Evolutionary conservation across 2,329 filamentous ascomycete genomes (phyloP).

Genomic region (Exophiala dermatitidis): DNA sequence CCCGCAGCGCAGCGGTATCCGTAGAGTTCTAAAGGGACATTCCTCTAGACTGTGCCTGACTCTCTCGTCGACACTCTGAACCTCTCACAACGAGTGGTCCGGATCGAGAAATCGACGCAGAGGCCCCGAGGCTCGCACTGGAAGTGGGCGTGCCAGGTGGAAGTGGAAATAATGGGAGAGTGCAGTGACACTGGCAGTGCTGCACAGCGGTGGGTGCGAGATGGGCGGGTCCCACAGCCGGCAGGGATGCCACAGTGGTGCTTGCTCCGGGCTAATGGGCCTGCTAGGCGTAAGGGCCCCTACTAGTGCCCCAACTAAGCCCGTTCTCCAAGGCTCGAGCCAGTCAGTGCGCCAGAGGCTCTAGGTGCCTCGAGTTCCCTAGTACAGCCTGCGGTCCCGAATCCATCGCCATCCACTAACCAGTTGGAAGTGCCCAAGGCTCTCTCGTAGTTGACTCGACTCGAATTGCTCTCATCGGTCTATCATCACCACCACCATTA

Average conservation of each 20-base stretch:
- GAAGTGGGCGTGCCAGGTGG: neutral
- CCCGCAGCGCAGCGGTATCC: neutral
- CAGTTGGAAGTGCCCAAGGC: neutral
- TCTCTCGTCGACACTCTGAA: neutral
- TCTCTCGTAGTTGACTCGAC: neutral
- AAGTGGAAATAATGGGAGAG: neutral
- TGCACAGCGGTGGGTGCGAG: neutral
- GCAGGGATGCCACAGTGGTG: neutral
- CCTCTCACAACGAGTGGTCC: neutral
- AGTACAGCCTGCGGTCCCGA: neutral
- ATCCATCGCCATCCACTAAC: neutral
- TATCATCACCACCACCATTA: conserved; percentile 1
- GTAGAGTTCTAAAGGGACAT: neutral
- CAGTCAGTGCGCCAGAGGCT: neutral
- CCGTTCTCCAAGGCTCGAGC: neutral
- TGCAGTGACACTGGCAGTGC: neutral
- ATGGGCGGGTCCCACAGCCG: neutral
- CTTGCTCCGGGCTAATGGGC: conserved; percentile 1
- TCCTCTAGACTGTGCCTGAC: neutral
- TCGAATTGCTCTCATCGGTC: neutral
- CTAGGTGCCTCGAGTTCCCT: neutral
- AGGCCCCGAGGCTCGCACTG: neutral
- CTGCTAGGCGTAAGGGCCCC: neutral
- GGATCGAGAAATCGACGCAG: neutral
- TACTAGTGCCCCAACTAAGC: neutral